These are phyloP conservation scores for Plectosphaerella sp. DNA, from an alignment of 2,329 filamentous ascomycete species.

Conservation along the genomic window DNA sequence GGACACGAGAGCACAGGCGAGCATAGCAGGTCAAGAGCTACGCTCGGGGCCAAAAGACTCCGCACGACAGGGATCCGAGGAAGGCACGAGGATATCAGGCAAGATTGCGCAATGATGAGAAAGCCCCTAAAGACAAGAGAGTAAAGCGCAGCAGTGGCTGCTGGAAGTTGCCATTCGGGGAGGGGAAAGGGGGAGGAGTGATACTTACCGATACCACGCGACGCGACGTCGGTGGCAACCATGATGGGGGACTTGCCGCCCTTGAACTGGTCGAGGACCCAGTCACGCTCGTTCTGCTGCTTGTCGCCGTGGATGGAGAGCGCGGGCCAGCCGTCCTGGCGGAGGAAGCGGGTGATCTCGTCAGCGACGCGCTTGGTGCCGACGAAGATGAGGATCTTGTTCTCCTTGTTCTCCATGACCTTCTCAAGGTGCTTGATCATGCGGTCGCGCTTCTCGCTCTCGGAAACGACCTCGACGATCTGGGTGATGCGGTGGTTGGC, in stretches of 20 bases:
- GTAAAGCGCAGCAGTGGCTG: constrained; percentile 73
- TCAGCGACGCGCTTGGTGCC: constrained; percentile 93
- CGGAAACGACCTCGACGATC: constrained; percentile 91
- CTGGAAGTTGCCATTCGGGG: constrained; percentile 50
- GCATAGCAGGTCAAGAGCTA: constrained; percentile 63
- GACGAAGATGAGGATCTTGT: constrained; percentile 95
- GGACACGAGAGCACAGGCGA: constrained; percentile 73
- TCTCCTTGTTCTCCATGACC: constrained; percentile 92
- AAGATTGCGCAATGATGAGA: constrained; percentile 81
- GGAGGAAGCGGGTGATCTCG: constrained; percentile 94
- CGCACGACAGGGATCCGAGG: constrained; percentile 74
- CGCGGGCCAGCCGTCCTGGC: constrained; percentile 96
- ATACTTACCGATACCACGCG: constrained; percentile 99
- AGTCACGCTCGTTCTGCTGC: constrained; percentile 98
- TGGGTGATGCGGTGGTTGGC: constrained; percentile 98
- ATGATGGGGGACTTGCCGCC: constrained; percentile 99
- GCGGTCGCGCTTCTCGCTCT: constrained; percentile 94
- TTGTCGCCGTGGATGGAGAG: constrained; percentile 97
- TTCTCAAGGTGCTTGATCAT: constrained; percentile 98
- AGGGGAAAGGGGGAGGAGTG: constrained; percentile 34
- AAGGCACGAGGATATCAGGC: constrained; percentile 82
- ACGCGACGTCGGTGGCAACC: constrained; percentile 99
- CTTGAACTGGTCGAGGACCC: constrained; percentile 99
- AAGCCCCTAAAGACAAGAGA: constrained; percentile 80
- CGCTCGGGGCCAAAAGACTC: constrained; percentile 79